A percentile compares a stretch with the other conserved stretches of the same genome.
Evolutionary conservation across 1,284 basidiomycete genomes (phyloP).

Genomic region (Pholiota adiposa): DNA sequence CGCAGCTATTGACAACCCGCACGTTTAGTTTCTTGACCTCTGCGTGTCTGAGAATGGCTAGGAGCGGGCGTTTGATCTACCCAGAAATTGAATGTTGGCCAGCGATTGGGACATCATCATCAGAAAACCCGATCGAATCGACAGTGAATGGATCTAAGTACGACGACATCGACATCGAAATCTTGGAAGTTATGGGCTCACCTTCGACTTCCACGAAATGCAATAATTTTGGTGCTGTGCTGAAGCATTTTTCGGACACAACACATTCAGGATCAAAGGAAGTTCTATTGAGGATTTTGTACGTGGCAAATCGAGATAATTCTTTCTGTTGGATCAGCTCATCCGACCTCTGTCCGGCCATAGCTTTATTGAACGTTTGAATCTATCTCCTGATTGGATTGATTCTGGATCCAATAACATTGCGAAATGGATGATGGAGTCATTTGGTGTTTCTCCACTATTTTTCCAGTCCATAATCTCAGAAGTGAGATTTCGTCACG

Average conservation of each 20-base stretch:
- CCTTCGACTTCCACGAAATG: neutral
- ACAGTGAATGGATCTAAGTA: too few species aligned
- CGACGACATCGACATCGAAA: too few species aligned
- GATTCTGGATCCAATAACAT: neutral
- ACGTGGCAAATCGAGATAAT: neutral
- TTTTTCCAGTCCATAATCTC: constrained; percentile 1
- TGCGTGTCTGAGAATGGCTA: neutral
- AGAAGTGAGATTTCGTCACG: neutral
- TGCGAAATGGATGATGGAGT: neutral
- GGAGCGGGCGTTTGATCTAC: neutral
- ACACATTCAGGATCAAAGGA: neutral
- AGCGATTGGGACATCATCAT: neutral
- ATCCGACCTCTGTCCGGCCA: neutral
- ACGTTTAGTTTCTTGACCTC: too few species aligned
- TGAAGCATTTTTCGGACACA: neutral
- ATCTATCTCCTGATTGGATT: neutral
- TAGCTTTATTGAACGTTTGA: neutral
- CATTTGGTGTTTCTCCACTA: constrained; percentile 5
- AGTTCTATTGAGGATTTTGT: neutral
- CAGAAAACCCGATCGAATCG: neutral
- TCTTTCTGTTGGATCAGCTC: neutral
- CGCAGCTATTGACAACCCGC: too few species aligned
- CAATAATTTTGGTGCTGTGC: neutral
- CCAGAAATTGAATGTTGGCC: neutral
- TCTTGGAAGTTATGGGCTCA: neutral